Base-by-base conservation (phyloP, 495 filamentous ascomycete genomes). In the Clavariopsis aquatica region DNA sequence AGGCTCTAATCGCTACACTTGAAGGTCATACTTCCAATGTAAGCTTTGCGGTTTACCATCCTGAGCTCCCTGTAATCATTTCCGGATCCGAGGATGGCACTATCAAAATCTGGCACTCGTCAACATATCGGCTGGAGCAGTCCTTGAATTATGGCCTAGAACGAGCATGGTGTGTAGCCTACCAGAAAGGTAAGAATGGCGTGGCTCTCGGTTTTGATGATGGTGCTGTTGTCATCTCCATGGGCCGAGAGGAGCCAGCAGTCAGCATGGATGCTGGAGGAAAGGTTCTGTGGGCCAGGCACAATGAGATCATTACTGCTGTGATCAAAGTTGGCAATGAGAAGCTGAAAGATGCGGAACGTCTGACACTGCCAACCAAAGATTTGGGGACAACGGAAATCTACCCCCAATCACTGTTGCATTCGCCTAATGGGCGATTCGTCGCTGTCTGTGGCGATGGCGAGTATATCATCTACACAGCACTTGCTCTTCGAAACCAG, bases 31-130 rank as follows among this genome's bases (percentile, higher is more conserved):
- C 93, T 7, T 96, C 91, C 77, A 99, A 99, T 70, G 94, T 99
- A n/a, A 96, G 91, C 8, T 99, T 98, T 71, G 94, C 94, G 20
- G 96, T 92, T 77, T 99, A 96, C 73, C 94, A 99, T 74, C 94
- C 94, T 0, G 95, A 98, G 76, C 78, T 99, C 29, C 94, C 94
- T 12, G 87, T 99, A 65, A 98, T 99, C 66, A 95, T 99, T 57
- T 97, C 93, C n/a, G 94, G 94, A 64, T 96, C 93, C 17, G 94
- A 99, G 76, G 94, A 99, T 77, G 93, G 94, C 54, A 97, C 94
- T 4, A 84, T 99, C 60, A 96, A 96, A 79, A 93, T 98, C 76
- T 99, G 94, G 94, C 94, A 99, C 73, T 93, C 95, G 43, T 94
- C 95, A 69, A 96, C 94, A 51, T 98, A 98, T 75, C 83, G 94